Base-by-base conservation (phyloP, 1,139 yeast species). In the Blastobotrys ciferrii region DNA sequence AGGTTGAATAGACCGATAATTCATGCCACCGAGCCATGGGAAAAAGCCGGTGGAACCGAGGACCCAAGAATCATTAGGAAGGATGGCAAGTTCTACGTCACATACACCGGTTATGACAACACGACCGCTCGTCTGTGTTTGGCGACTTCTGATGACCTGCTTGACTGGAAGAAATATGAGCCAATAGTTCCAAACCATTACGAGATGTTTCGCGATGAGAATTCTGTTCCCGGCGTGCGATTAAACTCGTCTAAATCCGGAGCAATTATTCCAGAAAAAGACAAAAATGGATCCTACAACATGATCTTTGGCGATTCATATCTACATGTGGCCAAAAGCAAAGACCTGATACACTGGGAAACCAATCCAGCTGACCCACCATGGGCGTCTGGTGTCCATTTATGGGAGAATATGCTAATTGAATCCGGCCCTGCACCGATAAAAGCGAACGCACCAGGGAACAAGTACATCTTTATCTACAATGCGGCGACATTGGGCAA, bases 361-460 rank as follows among this genome's bases (percentile, higher is more conserved):
- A 32, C 48, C 11, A 14, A 18, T 12, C 32, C 23, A 7, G 43
- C 15, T 20, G 36, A 37, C 30, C 18, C 48, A 12, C 38, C 28
- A 12, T 49, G 43, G 18, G 50, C 52, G 4, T 23, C 39, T 23
- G 51, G 51, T 6, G 46, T 47, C 4, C 40, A 30, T 32, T 25
- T 13, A 13, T 49, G 52, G 52, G 52, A 49, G 32, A 38, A 43
- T 40, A 13, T 20, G 17, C 25, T 49, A 40, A 49, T 49, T 28
- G 52, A 49, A 30, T 49, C 52, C 4, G 52, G 52, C 19, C 52
- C 52, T 3, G 50, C 51, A 4, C 52, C 52, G 12, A 33, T 49
- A n/a, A 49, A 49, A 39, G 38, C 52, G 2, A 18, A 32, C 6
- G 51, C 35, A 13, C 28, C 28, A 5, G 28, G 28, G 28, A 45